Percentiles rank a stretch among this genome's conserved stretches.
Conservation (phyloP, 805 yeast species). For the Candida oleophila region DNA sequence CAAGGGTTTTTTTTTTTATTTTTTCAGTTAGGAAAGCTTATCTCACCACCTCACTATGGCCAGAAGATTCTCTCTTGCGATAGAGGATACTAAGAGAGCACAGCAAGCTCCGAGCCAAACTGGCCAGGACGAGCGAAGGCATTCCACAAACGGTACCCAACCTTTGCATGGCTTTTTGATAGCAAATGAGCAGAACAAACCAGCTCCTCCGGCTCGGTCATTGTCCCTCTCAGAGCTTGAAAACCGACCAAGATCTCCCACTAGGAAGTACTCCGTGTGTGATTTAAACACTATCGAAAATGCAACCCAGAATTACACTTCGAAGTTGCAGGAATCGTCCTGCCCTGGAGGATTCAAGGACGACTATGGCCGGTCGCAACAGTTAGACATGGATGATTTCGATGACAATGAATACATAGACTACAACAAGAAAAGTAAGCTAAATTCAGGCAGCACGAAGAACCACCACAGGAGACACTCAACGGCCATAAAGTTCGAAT, state of each 20-base stretch:
- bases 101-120: background rate
- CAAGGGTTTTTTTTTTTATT: no score
- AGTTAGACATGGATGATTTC: background rate
- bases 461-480: constrained; percentile 46
- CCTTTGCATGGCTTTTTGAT: constrained; percentile 22
- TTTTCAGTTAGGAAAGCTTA: no score
- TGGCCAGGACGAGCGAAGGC: background rate
- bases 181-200: background rate
- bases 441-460: constrained; percentile 8
- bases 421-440: constrained; percentile 1
- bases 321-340: background rate
- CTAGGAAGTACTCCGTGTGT: constrained; percentile 15
- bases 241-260: background rate
- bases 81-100: constrained; percentile 10
- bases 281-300: constrained; percentile 13
- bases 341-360: background rate
- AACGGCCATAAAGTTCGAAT: constrained; percentile 45
- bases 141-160: constrained; percentile 7
- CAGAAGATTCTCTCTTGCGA: constrained; percentile 16
- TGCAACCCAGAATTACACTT: constrained; percentile 2
- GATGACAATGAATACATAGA: background rate
- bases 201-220: background rate
- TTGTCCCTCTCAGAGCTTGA: constrained; percentile 2
- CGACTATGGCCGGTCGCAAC: background rate
- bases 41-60: constrained; percentile 2